These are phyloP conservation scores for Ehretia macrophylla DNA, from an alignment of 257 asterid species.

Conservation along the genomic window DNA sequence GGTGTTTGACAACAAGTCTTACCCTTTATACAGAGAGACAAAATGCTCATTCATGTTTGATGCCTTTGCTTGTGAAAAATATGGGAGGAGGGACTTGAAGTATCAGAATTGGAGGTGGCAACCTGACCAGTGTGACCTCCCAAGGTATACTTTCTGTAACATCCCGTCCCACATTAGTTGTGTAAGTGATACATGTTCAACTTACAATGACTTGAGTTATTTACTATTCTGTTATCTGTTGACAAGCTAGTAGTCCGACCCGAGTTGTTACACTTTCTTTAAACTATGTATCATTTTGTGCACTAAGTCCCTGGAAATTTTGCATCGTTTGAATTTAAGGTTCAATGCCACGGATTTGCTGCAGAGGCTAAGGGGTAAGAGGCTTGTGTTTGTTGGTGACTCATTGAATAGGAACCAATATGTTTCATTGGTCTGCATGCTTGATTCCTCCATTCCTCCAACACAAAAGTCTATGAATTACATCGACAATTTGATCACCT, in stretches of 20 bases:
- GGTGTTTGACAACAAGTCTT: conserved; percentile 49
- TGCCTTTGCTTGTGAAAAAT: conserved; percentile 50
- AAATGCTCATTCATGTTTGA: conserved; percentile 44
- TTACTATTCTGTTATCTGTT: too few species aligned
- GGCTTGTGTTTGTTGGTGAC: conserved; percentile 87
- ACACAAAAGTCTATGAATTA: conserved; percentile 52
- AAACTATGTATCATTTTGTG: not conserved
- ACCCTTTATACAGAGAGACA: conserved; percentile 52
- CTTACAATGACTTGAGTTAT: too few species aligned
- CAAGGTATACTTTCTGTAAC: conserved; percentile 43
- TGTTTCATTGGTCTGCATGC: conserved; percentile 86
- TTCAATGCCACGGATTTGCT: conserved; percentile 73
- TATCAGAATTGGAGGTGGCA: conserved; percentile 77
- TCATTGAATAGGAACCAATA: conserved; percentile 86
- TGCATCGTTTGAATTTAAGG: conserved; percentile 33
- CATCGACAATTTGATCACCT: conserved; percentile 78
- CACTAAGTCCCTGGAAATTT: not conserved
- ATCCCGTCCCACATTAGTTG: too few species aligned
- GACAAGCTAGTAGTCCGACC: too few species aligned
- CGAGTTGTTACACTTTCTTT: not conserved
- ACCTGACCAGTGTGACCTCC: conserved; percentile 59
- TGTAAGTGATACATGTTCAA: too few species aligned
- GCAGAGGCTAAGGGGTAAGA: conserved; percentile 72
- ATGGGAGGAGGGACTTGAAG: conserved; percentile 53
- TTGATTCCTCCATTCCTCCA: conserved; percentile 58